phyloP scores from a whole-genome alignment of 2,329 filamentous ascomycete species.

The Neonectria faginata region DNA sequence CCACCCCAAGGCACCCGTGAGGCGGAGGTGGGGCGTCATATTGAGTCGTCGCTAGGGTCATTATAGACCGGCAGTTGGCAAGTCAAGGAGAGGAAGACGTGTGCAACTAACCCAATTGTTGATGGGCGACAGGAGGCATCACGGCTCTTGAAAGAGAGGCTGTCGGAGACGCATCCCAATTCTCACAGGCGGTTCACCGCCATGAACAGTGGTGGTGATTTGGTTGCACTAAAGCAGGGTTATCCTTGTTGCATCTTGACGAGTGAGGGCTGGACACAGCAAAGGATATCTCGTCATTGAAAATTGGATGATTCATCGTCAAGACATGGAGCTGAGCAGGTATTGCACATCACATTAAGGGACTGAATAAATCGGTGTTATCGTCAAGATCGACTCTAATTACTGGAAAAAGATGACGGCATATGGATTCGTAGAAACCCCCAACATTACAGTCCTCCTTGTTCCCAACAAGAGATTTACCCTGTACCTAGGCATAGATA shows the following conservation, averaged over 20 bases:
- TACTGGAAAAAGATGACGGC: background rate
- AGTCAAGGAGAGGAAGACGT: background rate
- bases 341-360: background rate
- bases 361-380: background rate
- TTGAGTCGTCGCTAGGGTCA: background rate
- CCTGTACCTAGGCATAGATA: conserved; percentile 15
- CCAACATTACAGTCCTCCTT: background rate
- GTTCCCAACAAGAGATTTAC: conserved; percentile 8
- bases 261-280: background rate
- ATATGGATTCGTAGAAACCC: background rate
- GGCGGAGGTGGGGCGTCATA: background rate
- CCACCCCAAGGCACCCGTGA: background rate
- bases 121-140: background rate
- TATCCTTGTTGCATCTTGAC: background rate
- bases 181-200: background rate
- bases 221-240: background rate
- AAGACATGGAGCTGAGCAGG: background rate
- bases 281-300: background rate
- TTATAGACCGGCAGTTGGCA: background rate
- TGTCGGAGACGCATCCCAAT: background rate
- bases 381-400: background rate
- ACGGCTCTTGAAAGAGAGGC: no score
- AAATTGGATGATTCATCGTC: background rate
- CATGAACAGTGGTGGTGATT: background rate
- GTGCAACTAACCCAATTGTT: background rate